A percentile compares a stretch with the other conserved stretches of the same genome.
These are phyloP conservation scores for Berkeleyomyces basicola DNA, from an alignment of 2,329 filamentous ascomycete species.

Conservation along the genomic window DNA sequence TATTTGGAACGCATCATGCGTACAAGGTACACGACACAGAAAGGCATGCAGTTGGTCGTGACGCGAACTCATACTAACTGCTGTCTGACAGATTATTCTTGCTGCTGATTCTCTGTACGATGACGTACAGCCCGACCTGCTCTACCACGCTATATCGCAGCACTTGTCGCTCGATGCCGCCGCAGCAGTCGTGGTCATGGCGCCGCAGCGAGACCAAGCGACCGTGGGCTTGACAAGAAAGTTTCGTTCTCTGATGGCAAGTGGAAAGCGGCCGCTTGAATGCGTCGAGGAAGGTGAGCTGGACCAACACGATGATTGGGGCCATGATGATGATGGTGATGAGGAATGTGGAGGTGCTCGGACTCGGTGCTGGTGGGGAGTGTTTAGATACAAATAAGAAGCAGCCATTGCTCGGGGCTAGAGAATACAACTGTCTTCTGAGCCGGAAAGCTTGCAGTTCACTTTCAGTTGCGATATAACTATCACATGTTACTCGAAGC, in stretches of 20 bases:
- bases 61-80: too few relatives aligned
- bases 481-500: too few relatives aligned
- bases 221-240: slow-evolving; percentile 42
- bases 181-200: slow-evolving; percentile 59
- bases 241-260: slow-evolving; percentile 46
- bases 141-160: slow-evolving; percentile 51
- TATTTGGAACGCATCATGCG: slow-evolving; percentile 29
- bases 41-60: too few relatives aligned
- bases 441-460: too few relatives aligned
- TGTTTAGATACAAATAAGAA: slow-evolving; percentile 27
- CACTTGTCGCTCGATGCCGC: slow-evolving; percentile 43
- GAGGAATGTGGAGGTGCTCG: slow-evolving; percentile 16
- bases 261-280: slow-evolving; percentile 29
- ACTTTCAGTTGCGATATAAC: too few relatives aligned
- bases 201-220: slow-evolving; percentile 60
- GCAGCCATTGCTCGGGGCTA: neutral
- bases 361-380: slow-evolving; percentile 54
- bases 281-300: slow-evolving; percentile 45
- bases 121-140: slow-evolving; percentile 57
- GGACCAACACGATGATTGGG: slow-evolving; percentile 59
- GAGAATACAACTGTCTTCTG: too few relatives aligned
- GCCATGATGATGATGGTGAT: slow-evolving; percentile 29
- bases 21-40: slow-evolving; percentile 29
- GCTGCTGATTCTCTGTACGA: slow-evolving; percentile 82
- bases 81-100: slow-evolving; percentile 44